Evolutionary conservation across 2,329 filamentous ascomycete species (phyloP).

Genomic region (Apiospora arundinis): DNA sequence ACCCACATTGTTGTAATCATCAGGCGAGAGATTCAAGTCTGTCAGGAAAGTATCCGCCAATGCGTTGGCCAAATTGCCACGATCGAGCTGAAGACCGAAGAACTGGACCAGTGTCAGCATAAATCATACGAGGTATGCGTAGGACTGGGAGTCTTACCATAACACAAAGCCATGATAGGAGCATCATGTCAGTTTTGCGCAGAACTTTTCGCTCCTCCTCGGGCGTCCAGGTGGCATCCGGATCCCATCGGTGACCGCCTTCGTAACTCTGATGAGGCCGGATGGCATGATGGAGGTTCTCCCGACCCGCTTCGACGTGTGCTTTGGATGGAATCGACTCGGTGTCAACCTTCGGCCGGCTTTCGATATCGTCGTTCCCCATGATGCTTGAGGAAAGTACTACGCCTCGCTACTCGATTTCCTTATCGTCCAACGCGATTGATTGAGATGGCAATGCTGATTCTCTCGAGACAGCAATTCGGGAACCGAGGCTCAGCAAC

Average conservation of each 20-base stretch:
- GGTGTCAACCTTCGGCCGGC: conserved; percentile 12
- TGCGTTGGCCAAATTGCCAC: conserved; percentile 58
- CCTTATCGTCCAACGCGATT: background rate
- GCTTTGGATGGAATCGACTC: conserved; percentile 19
- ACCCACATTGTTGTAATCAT: conserved; percentile 57
- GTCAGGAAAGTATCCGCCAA: conserved; percentile 55
- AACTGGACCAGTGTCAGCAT: conserved; percentile 41
- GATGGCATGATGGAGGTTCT: conserved; percentile 43
- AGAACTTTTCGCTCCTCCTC: conserved; percentile 63
- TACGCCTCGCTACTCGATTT: background rate
- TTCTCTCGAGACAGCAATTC: background rate
- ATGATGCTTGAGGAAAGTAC: conserved; percentile 9
- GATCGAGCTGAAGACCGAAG: conserved; percentile 58
- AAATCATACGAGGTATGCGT: conserved; percentile 50
- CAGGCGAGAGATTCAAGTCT: conserved; percentile 56
- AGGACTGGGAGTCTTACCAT: conserved; percentile 52
- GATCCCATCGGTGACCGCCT: conserved; percentile 50
- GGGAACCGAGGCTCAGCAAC: background rate
- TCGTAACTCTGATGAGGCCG: conserved; percentile 45
- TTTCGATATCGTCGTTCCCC: conserved; percentile 26
- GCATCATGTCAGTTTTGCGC: conserved; percentile 55
- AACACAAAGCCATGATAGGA: conserved; percentile 50
- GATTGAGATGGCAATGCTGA: background rate
- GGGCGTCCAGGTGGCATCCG: conserved; percentile 54
- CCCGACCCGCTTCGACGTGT: conserved; percentile 44